These are phyloP conservation scores for Eudorina sp. DNA, from an alignment of 139 green algal genomes.

Conservation along the genomic window DNA sequence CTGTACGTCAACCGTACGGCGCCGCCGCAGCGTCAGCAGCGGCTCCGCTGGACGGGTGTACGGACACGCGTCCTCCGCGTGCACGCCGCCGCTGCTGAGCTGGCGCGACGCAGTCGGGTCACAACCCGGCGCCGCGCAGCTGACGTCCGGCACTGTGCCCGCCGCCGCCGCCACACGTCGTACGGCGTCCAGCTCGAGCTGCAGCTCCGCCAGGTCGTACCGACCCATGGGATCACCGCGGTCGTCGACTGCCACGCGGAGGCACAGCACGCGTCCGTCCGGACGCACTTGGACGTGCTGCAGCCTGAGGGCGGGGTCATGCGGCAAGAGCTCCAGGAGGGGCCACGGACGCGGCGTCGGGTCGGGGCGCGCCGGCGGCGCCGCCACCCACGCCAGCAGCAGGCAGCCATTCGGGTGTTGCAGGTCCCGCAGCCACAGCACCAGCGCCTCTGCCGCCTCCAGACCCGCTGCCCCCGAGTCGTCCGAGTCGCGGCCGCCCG, in stretches of 20 bases:
- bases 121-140: too few relatives aligned
- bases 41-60: neutral
- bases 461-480: too few relatives aligned
- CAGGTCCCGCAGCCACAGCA: slow-evolving; percentile 30
- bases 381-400: neutral
- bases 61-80: neutral
- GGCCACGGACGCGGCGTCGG: neutral
- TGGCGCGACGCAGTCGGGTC: too few relatives aligned
- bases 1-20: neutral
- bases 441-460: neutral
- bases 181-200: neutral
- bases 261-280: neutral
- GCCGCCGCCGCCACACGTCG: neutral
- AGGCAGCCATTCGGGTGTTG: neutral
- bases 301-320: neutral
- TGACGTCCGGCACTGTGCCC: neutral
- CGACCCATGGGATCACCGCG: neutral
- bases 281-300: neutral
- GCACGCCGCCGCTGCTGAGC: neutral
- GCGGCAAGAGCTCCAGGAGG: neutral
- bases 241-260: neutral
- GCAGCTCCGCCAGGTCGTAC: slow-evolving; percentile 10
- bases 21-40: neutral
- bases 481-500: too few relatives aligned
- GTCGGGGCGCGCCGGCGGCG: neutral